Evolutionary conservation across 192 early-diverging fungal genomes (phyloP).

Genomic region (Mortierella hygrophila): DNA sequence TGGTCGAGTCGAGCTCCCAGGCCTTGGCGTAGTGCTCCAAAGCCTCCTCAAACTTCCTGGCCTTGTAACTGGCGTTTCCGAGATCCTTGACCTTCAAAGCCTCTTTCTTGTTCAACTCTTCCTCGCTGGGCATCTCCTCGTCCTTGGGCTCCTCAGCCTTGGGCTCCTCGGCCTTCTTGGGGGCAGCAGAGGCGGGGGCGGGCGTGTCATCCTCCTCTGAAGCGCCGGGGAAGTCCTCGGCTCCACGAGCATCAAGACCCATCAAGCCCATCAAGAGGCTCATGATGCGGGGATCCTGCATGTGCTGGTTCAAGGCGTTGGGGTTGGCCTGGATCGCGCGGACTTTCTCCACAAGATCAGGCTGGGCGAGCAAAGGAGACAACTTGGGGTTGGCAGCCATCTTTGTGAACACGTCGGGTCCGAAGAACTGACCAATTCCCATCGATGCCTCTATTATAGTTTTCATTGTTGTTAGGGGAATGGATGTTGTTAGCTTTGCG

Average conservation of each 20-base stretch:
- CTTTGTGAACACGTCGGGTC: slow-evolving; percentile 81
- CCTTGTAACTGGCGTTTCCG: slow-evolving; percentile 94
- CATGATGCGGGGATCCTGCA: slow-evolving; percentile 90
- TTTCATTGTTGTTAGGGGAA: background rate
- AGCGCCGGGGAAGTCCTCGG: slow-evolving; percentile 55
- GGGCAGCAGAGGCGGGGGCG: slow-evolving; percentile 11
- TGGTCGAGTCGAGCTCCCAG: slow-evolving; percentile 89
- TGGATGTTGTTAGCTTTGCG: background rate
- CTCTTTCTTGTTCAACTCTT: slow-evolving; percentile 74
- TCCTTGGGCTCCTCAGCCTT: slow-evolving; percentile 54
- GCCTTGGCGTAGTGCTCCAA: slow-evolving; percentile 92
- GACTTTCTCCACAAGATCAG: slow-evolving; percentile 82
- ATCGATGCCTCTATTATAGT: slow-evolving; percentile 34
- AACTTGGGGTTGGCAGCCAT: slow-evolving; percentile 88
- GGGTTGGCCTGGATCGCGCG: slow-evolving; percentile 83
- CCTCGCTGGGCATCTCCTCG: slow-evolving; percentile 66
- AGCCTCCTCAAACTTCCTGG: slow-evolving; percentile 90
- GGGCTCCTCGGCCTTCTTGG: slow-evolving; percentile 35
- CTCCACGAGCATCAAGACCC: slow-evolving; percentile 71
- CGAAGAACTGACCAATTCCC: slow-evolving; percentile 76
- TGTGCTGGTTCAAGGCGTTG: slow-evolving; percentile 72
- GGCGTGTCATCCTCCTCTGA: slow-evolving; percentile 33
- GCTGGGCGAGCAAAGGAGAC: slow-evolving; percentile 76
- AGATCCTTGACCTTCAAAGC: slow-evolving; percentile 84
- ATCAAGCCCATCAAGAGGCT: slow-evolving; percentile 79